A percentile compares a stretch with the other conserved stretches of the same genome.
These are phyloP conservation scores for Apiospora aurea DNA, from an alignment of 2,329 filamentous ascomycete species.

Conservation along the genomic window DNA sequence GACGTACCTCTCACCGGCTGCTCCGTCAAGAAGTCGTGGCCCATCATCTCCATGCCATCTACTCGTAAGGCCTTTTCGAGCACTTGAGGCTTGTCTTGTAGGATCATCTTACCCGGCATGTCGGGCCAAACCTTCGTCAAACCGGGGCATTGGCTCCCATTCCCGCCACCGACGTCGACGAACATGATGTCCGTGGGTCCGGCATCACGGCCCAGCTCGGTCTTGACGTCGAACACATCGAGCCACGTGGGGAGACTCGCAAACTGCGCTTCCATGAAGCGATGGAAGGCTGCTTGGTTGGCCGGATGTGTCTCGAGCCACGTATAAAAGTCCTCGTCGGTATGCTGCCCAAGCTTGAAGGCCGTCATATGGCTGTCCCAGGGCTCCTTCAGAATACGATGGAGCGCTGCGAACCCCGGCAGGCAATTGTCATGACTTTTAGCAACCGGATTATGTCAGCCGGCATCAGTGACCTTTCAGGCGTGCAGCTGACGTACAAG, in stretches of 20 bases:
- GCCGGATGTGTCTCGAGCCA: constrained; percentile 1
- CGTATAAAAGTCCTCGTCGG: constrained; percentile 1
- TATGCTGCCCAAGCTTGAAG: constrained; percentile 11
- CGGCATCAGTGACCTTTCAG: not conserved
- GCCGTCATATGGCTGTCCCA: not conserved
- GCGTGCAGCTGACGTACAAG: not conserved
- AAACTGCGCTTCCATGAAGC: constrained; percentile 18
- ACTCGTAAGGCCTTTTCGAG: not conserved
- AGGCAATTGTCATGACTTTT: constrained; percentile 3
- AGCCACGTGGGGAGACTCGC: constrained; percentile 12
- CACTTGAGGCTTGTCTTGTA: not conserved
- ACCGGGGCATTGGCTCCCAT: not conserved
- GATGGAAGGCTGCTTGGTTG: constrained; percentile 5
- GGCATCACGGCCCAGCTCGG: not conserved
- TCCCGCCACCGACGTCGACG: not conserved
- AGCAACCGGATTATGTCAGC: not conserved
- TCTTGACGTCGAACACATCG: not conserved
- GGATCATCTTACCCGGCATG: constrained; percentile 1
- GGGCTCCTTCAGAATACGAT: not conserved
- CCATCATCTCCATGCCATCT: not conserved
- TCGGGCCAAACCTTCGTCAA: not conserved
- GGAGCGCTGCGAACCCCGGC: not conserved
- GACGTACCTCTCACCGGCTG: constrained; percentile 8
- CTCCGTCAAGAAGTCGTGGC: constrained; percentile 11
- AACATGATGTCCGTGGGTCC: not conserved